Evolutionary conservation across 1,284 basidiomycete species (phyloP), one percentile per base, ranked within the genome.

Genomic region (Naganishia cerealis): DNA sequence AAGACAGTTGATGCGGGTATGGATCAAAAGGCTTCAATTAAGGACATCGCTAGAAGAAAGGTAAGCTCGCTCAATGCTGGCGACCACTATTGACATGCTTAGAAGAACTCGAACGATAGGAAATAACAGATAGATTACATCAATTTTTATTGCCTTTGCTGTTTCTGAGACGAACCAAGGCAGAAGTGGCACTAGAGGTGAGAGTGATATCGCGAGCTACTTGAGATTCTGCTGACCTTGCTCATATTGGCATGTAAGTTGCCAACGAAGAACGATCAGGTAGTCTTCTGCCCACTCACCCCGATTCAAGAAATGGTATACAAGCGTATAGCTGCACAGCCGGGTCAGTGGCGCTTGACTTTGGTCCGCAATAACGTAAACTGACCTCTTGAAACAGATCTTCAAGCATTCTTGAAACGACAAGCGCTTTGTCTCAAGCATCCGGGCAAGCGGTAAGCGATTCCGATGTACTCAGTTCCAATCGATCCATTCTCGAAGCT

Each of bases 261-360:
- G 2, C 83, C 83, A 0, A 73, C 71, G 57, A 84, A 84, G 75
- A 77, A 75, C 8, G 83, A 84, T 71, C 71, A 81, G 68, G 77
- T 84, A 15, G 80, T 84, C 6, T 81, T 84, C 43, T 84, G 83
- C 57, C 82, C 83, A 0, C 72, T 84, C 24, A 81, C 80, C 0
- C 48, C 63, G 0, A 73, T 76, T 0, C 83, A 84, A 71, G 75
- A 78, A 8, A 54, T 70, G 2, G 81, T 80, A 0, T 84, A 84
- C 73, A 72, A 74, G 33, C 71, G 75, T 1, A 73, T 83, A 36
- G 55, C 62, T 18, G 55, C 40, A 1, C 63, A 66, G 21, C 63
- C 54, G 26, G 63, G 55, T 48, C 46, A 38, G 46, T n/a, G 4
- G 39, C 10, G 8, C 24, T 7, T 56, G 8, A 56, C 10, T n/a